Base-by-base conservation (phyloP, 2,329 filamentous ascomycete genomes). In the Dothideomycetidae sp. region DNA sequence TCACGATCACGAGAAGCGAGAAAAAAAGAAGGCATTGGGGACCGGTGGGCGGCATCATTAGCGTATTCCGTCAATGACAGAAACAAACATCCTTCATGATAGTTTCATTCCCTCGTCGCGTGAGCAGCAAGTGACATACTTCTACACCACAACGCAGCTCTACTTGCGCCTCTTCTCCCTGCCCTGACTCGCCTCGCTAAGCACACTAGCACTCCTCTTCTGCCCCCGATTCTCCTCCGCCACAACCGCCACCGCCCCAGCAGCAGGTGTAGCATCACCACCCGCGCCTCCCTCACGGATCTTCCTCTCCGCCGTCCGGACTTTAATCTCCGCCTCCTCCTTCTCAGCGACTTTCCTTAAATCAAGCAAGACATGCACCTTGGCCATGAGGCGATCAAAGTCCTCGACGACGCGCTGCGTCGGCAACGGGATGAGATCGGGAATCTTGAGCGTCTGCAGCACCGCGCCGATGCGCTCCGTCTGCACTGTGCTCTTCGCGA, bases 291-390 rank as follows among this genome's bases (percentile, higher is more conserved):
- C 14, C 17, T 28, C 37, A 29, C 37, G 42, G 16, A 45, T 37
- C 28, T 23, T 37, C 38, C 33, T 42, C 54, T 64, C 61, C 4
- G 56, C 57, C 33, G 54, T 46, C 49, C 70, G 71, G 47, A 59
- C 52, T 49, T 68, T 71, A 48, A 82, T 69, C 58, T 88, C 81
- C 10, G 66, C 71, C 44, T 83, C 77, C 19, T 86, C 63, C 61
- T 84, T 85, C 55, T 90, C 82, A 11, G 70, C 67, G 17, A 80
- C 60, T 61, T 86, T 88, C 42, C 78, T 67, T 42, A 79, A 64
- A 45, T 90, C 82, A 3, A 90, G 67, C 16, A 90, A 60, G 23
- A 67, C 62, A 37, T 75, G 71, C 28, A 90, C 78, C 31, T 72
- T 71, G n/a, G 58, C 61, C 39, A 86, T 69, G 2, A 90, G 65